phyloP scores from a whole-genome alignment of 345 rosid species.

The Anacardium occidentale region DNA sequence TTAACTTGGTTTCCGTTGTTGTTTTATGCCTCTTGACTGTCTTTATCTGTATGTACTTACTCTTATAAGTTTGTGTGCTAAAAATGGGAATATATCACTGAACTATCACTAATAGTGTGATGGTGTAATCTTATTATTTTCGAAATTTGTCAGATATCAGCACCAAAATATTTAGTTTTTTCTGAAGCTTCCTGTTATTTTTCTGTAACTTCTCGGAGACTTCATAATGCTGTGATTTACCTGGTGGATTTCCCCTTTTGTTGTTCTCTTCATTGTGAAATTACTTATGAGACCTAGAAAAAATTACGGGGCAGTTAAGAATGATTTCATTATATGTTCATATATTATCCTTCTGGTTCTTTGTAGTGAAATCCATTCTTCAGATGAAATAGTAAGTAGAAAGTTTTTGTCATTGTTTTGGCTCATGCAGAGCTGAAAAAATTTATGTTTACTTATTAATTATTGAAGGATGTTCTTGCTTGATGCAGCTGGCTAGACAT shows the following conservation, averaged over 20 bases:
- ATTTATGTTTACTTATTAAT: background rate
- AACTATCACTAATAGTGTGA: too few species aligned
- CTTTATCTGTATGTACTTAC: background rate
- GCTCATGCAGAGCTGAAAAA: background rate
- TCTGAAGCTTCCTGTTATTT: too few species aligned
- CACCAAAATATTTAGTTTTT: too few species aligned
- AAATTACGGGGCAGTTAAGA: background rate
- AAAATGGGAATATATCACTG: too few species aligned
- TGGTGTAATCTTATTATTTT: too few species aligned
- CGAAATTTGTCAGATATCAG: too few species aligned
- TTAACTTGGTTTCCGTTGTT: constrained; percentile 2
- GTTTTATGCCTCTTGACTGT: background rate
- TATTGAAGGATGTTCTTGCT: constrained; percentile 14
- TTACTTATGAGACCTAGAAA: background rate
- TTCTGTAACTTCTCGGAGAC: too few species aligned
- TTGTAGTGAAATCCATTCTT: background rate
- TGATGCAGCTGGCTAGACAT: constrained; percentile 65
- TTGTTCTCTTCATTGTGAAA: background rate
- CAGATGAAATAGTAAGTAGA: background rate
- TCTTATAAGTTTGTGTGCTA: too few species aligned
- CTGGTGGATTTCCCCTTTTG: background rate
- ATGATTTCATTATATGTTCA: background rate
- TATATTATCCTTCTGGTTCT: background rate
- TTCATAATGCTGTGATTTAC: background rate
- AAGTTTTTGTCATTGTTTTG: background rate